Evolutionary conservation across 2,329 filamentous ascomycete species (phyloP), one percentile per base, ranked within the genome.

Genomic region (Catunica adiposa): DNA sequence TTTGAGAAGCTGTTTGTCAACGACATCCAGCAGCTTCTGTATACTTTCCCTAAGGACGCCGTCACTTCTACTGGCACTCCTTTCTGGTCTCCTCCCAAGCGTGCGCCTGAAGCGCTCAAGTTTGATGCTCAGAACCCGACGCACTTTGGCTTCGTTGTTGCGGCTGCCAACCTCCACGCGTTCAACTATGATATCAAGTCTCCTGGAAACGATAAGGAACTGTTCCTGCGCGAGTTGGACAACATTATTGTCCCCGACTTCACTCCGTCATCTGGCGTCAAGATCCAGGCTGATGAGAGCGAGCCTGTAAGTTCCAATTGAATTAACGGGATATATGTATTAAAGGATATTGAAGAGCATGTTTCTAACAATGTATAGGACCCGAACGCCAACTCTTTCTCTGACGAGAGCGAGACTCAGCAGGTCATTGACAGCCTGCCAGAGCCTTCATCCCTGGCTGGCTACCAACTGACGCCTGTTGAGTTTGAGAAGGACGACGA

Each of bases 401-500:
- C 87, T 62, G 89, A 96, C 63, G 77, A 79, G 50, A 76, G 80
- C n/a, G 85, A 90, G 63, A 71, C 96, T 20, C 73, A 86, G 61
- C 77, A 80, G 59, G 79, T 98, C 51, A 76, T 82, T 15, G 73
- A 79, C 15, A 78, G 79, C 59, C 75, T 98, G 31, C 92, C 92
- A 1, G 73, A 83, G 3, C 82, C 90, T 15, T 89, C 84, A 66
- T 80, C 82, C 42, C 73, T 98, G 52, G 84, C 86, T 25, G 89
- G 88, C 34, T 94, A 94, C 77, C 89, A 89, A 70, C 73, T 98
- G 54, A 80, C 82, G 56, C 86, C 90, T 2, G 92, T 97, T 4
- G 92, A 97, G 63, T 98, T 98, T 64, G 89, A 98, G 71, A 98
- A 98, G 76, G 92, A 98, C 61, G 92, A 98, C 64, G 94, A 98